These are phyloP conservation scores for Bimuria novae-zelandiae DNA, from an alignment of 2,329 filamentous ascomycete species.

Conservation along the genomic window DNA sequence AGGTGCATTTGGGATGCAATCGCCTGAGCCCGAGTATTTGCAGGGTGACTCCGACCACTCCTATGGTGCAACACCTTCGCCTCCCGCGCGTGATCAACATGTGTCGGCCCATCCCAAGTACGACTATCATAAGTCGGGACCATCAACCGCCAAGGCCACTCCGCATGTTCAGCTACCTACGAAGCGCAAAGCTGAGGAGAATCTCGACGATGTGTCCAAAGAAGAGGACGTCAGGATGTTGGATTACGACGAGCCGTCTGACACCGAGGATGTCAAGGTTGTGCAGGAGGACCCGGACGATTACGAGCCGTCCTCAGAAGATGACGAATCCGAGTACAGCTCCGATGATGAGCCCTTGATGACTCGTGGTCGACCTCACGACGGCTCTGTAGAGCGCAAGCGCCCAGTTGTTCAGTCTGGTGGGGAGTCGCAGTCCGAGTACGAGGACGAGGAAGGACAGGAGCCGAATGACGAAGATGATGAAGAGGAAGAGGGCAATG, in stretches of 20 bases:
- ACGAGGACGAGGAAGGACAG: neutral
- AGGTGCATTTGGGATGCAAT: neutral
- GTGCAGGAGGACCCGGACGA: neutral
- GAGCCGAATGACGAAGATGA: slow-evolving; percentile 7
- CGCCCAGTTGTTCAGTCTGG: neutral
- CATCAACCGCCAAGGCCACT: neutral
- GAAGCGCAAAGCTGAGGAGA: slow-evolving; percentile 9
- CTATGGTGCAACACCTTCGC: neutral
- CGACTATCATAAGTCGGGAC: neutral
- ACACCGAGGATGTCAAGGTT: neutral
- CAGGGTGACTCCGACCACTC: neutral
- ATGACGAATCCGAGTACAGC: neutral
- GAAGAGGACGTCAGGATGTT: neutral
- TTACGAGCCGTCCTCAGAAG: neutral
- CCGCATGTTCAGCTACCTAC: neutral
- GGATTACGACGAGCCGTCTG: neutral
- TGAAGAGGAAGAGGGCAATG: slow-evolving; percentile 3
- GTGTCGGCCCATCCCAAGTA: neutral
- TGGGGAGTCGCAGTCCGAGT: neutral
- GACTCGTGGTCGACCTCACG: neutral
- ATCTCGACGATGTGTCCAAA: neutral
- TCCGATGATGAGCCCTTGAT: slow-evolving; percentile 5
- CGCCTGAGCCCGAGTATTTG: neutral
- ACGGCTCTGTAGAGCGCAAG: neutral
- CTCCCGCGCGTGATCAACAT: neutral